Evolutionary conservation across 352 stramenopile species (phyloP).

Genomic region (Phytophthora gonapodyides): DNA sequence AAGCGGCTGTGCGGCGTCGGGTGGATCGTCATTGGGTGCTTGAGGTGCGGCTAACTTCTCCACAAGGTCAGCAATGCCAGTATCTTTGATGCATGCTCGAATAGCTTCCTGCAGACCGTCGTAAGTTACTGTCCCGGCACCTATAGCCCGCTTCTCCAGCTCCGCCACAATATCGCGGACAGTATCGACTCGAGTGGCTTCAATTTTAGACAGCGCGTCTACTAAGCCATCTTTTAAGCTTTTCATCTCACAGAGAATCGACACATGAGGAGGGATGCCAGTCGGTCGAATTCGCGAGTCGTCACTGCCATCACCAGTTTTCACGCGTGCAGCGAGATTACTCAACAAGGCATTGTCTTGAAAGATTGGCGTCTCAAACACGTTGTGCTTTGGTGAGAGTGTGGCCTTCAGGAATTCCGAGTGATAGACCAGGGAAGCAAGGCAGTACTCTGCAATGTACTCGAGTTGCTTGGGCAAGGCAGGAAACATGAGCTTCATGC

Average conservation of each 20-base stretch:
- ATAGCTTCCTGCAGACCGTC: conserved; percentile 9
- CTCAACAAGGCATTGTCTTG: not conserved
- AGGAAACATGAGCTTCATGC: conserved; percentile 8
- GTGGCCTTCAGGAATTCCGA: not conserved
- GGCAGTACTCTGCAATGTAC: conserved; percentile 10
- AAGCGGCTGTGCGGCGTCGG: too few species aligned
- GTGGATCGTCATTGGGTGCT: too few species aligned
- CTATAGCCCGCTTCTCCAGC: conserved; percentile 17
- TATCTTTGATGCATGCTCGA: not conserved
- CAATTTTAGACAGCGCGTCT: conserved; percentile 1
- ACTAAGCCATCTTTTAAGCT: conserved; percentile 1
- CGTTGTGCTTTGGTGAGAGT: conserved; percentile 3
- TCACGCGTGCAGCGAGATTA: not conserved
- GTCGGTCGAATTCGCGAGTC: conserved; percentile 2
- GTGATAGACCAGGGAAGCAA: conserved; percentile 4
- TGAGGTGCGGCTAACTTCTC: too few species aligned
- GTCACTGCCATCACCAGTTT: not conserved
- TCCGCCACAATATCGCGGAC: conserved; percentile 15
- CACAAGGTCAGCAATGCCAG: not conserved
- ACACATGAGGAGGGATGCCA: conserved; percentile 10
- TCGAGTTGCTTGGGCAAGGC: conserved; percentile 9
- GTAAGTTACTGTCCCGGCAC: conserved; percentile 8
- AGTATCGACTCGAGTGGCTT: not conserved
- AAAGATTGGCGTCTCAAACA: conserved; percentile 2
- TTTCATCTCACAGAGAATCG: conserved; percentile 17